These are phyloP conservation scores for Capsicum baccatum DNA, from an alignment of 257 asterid species.

Conservation along the genomic window DNA sequence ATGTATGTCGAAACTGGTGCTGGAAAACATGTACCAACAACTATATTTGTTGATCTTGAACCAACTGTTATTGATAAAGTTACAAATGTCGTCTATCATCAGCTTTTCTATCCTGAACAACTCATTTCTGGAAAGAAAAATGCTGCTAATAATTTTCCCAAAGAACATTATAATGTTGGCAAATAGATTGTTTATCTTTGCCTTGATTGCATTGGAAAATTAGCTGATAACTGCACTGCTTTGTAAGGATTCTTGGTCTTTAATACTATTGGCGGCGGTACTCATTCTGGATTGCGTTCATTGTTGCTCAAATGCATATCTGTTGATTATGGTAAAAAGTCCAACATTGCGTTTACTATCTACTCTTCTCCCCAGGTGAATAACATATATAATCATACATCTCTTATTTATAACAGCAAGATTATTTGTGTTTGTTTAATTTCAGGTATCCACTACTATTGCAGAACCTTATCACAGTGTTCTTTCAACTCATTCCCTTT, in stretches of 20 bases:
- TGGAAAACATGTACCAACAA: too few species aligned
- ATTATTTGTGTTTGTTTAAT: too few species aligned
- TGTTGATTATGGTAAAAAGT: too few species aligned
- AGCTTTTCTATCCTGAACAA: constrained; percentile 94
- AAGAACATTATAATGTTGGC: constrained; percentile 93
- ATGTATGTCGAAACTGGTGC: too few species aligned
- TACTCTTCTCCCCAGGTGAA: too few species aligned
- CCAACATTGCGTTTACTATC: too few species aligned
- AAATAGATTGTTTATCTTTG: constrained; percentile 87
- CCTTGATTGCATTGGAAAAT: constrained; percentile 81
- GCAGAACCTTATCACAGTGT: constrained; percentile 98
- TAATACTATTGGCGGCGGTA: too few species aligned
- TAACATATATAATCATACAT: constrained; percentile 28
- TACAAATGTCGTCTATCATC: constrained; percentile 76
- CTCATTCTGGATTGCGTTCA: too few species aligned
- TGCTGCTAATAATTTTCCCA: constrained; percentile 90
- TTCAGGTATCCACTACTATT: constrained; percentile 92
- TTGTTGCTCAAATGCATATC: too few species aligned
- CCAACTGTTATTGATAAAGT: too few species aligned
- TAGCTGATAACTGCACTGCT: constrained; percentile 95
- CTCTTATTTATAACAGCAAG: too few species aligned
- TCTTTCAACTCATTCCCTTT: constrained; percentile 87
- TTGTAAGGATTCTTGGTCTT: constrained; percentile 90
- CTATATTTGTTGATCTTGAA: too few species aligned
- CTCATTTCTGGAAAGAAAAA: constrained; percentile 95